Percentiles rank a stretch among this genome's conserved stretches.
Conservation (phyloP, 768 basidiomycete species). For the Podaxis mareebaensis region DNA sequence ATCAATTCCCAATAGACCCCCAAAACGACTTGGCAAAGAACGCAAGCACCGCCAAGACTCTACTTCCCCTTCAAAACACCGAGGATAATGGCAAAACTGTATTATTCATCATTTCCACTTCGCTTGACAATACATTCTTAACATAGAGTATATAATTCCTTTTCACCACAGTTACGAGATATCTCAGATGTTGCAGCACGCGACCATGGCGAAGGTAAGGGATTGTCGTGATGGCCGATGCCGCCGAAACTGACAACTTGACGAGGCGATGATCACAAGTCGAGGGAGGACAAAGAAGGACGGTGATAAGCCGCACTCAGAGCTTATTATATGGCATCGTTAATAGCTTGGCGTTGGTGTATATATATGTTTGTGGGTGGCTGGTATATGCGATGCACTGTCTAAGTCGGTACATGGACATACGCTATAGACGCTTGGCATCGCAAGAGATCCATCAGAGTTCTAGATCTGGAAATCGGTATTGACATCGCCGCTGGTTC, state of each 20-base stretch:
- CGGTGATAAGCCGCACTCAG: not conserved
- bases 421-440: not conserved
- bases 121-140: not conserved
- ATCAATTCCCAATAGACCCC: not conserved
- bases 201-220: not conserved
- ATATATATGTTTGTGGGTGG: slow-evolving; percentile 5
- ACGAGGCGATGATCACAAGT: not conserved
- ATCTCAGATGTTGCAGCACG: slow-evolving; percentile 3
- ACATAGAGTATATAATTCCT: not conserved
- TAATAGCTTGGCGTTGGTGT: not conserved
- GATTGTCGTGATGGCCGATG: slow-evolving; percentile 11
- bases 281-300: not conserved
- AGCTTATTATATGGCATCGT: not conserved
- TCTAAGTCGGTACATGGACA: not conserved
- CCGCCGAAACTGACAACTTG: not conserved
- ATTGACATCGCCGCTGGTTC: not conserved
- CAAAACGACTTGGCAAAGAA: not conserved
- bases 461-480: not conserved
- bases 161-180: not conserved
- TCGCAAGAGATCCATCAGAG: not conserved
- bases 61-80: not conserved
- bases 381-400: not conserved
- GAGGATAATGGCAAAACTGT: not conserved
- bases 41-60: not conserved
- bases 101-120: not conserved